Conservation (phyloP, 768 basidiomycete genomes). For the Trametes punicea region DNA sequence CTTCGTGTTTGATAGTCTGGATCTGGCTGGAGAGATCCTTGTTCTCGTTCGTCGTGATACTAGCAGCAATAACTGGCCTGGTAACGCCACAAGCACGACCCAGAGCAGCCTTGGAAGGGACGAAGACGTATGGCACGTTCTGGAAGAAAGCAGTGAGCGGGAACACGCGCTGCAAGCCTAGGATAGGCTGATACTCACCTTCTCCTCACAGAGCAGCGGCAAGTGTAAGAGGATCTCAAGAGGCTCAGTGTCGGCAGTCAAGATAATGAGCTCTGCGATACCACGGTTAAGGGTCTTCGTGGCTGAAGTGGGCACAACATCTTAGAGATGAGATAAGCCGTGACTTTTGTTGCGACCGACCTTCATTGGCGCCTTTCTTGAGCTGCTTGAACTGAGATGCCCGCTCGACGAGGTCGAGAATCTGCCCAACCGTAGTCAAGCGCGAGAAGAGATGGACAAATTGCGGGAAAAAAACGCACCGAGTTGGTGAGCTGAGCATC, state of each 20-base stretch:
- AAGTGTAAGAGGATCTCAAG: slow-evolving; percentile 97
- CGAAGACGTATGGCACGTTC: slow-evolving; percentile 96
- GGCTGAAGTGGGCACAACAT: slow-evolving; percentile 43
- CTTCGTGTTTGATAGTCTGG: slow-evolving; percentile 74
- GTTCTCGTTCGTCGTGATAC: slow-evolving; percentile 94
- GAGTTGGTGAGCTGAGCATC: slow-evolving; percentile 86
- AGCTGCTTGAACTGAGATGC: slow-evolving; percentile 97
- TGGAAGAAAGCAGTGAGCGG: slow-evolving; percentile 29
- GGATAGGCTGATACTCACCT: slow-evolving; percentile 47
- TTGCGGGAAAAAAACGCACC: slow-evolving; percentile 41
- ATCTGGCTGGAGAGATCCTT: slow-evolving; percentile 90
- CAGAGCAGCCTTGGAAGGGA: slow-evolving; percentile 92
- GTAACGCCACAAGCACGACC: slow-evolving; percentile 96
- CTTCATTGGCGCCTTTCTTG: slow-evolving; percentile 99
- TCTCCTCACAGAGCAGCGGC: slow-evolving; percentile 97
- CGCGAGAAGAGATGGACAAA: not conserved
- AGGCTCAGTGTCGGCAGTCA: slow-evolving; percentile 96
- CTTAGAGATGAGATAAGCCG: not conserved
- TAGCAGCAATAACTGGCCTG: slow-evolving; percentile 91
- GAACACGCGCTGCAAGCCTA: not conserved
- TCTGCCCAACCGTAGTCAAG: slow-evolving; percentile 43
- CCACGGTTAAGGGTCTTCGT: slow-evolving; percentile 99
- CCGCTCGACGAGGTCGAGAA: slow-evolving; percentile 93
- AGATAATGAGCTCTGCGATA: slow-evolving; percentile 95
- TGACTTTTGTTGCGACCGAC: slow-evolving; percentile 36